Base-by-base conservation (phyloP, 2,329 filamentous ascomycete genomes). In the Pseudogymnoascus sp. region DNA sequence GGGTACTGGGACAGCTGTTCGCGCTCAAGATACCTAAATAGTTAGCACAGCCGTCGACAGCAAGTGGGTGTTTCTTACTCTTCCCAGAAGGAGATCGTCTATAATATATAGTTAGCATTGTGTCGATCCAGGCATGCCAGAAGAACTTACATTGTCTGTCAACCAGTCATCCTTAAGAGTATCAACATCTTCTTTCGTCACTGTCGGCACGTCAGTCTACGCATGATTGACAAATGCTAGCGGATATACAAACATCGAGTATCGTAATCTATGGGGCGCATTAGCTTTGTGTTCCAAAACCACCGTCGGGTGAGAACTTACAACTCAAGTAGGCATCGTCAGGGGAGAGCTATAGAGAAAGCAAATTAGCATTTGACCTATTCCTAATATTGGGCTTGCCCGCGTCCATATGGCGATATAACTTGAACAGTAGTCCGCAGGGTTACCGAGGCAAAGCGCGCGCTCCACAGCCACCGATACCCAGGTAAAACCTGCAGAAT, bases 21-120 rank as follows among this genome's bases (percentile, higher is more conserved):
- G 64, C 86, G 90, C 75, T 99, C 94, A 66, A 99, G 85, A 72
- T 89, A 92, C 76, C 86, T 84, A 64, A 37, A 15, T 22, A 57
- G 63, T 53, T 65, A 61, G 41, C 62, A 66, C 61, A 59, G 62
- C 63, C 57, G 57, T 47, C 33, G 41, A 57, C 2, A 66, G 60
- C 25, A 11, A 60, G 60, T 59, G 41, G 18, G 37, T 61, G 58
- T 36, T 57, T 33, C 38, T 68, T 85, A 96, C 82, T 97, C 93
- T 81, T 97, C 90, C 93, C 94, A 99, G 73, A 99, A 97, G 58
- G 91, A 88, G 67, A 99, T 97, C 68, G 91, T 92, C 89, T 93
- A 67, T n/a, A 25, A 22, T 4, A 58, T n/a, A 18, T 53, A 18
- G 58, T 15, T 3, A 18, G 33, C 6, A 36, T 62, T 39, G 57